Conservation (phyloP, 345 rosid species). For the Excoecaria agallocha region DNA sequence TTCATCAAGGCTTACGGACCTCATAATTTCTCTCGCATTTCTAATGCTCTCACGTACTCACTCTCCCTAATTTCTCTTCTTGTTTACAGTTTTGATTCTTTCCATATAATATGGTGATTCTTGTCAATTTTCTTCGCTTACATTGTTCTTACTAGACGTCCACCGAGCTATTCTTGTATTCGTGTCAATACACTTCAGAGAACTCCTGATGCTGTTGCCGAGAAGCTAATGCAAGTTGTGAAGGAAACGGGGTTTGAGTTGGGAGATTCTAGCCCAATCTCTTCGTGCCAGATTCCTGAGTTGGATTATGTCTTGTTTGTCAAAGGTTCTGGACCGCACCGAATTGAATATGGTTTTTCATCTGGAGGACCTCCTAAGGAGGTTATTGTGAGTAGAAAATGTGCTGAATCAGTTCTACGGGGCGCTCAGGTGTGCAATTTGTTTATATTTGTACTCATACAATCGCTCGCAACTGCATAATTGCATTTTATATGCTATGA, state of each 20-base stretch:
- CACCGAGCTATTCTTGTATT: conserved; percentile 82
- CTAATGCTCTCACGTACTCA: conserved; percentile 68
- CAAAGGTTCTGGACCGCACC: conserved; percentile 85
- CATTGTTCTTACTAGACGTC: conserved; percentile 45
- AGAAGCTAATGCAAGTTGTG: conserved; percentile 52
- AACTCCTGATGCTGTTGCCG: conserved; percentile 61
- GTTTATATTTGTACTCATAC: not conserved
- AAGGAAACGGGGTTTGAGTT: conserved; percentile 31
- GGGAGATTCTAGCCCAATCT: conserved; percentile 26
- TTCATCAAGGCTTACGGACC: conserved; percentile 77
- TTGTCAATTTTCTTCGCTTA: not conserved
- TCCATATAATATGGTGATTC: not conserved
- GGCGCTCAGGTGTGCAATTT: conserved; percentile 83
- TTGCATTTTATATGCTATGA: not conserved
- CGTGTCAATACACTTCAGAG: conserved; percentile 77
- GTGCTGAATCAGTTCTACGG: conserved; percentile 97
- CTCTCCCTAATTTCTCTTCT: not conserved
- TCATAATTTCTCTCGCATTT: conserved; percentile 68
- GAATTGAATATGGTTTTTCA: conserved; percentile 52
- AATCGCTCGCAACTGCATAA: not conserved
- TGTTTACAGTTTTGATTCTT: not conserved
- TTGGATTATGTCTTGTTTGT: conserved; percentile 81
- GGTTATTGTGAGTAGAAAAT: conserved; percentile 93
- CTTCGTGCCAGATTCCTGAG: conserved; percentile 69
- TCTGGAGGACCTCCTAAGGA: conserved; percentile 67